Percentiles rank a stretch among this genome's conserved stretches.
phyloP scores from a whole-genome alignment of 1,284 basidiomycete species.

The Flammula alnicola region DNA sequence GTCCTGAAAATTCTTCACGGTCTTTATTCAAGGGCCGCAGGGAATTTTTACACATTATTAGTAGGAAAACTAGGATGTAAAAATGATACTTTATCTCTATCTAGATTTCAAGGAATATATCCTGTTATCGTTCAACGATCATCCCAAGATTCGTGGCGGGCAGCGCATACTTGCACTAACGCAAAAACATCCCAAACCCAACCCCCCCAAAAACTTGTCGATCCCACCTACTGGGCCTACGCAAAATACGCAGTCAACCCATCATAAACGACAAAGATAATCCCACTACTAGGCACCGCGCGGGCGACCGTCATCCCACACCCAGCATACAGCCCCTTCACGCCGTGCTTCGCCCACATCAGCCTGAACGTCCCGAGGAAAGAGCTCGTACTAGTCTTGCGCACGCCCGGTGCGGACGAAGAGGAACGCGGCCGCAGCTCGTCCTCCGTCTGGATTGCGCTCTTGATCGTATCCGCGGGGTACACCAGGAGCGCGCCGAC shows the following conservation, averaged over 20 bases:
- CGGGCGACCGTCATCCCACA: conserved; percentile 91
- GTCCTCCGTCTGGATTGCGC: conserved; percentile 92
- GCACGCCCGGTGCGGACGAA: conserved; percentile 9
- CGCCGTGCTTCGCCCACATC: conserved; percentile 80
- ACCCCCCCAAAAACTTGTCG: no score
- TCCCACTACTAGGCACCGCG: conserved; percentile 87
- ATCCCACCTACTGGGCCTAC: no score
- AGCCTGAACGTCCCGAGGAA: conserved; percentile 76
- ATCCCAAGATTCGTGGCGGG: no score
- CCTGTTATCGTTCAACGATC: no score
- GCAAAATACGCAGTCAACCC: conserved; percentile 65
- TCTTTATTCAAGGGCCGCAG: no score
- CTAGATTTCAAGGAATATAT: no score
- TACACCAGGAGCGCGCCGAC: conserved; percentile 87
- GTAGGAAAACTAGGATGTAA: no score
- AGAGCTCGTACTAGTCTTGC: conserved; percentile 29
- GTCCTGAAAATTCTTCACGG: no score
- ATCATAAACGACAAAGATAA: conserved; percentile 93
- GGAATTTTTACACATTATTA: no score
- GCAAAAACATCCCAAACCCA: no score
- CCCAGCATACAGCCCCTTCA: conserved; percentile 92
- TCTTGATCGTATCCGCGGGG: conserved; percentile 95
- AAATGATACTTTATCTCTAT: no score
- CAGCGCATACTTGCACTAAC: no score
- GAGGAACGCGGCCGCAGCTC: conserved; percentile 82